These are phyloP conservation scores for Colletotrichum siamense DNA, from an alignment of 2,329 filamentous ascomycete genomes.

Conservation along the genomic window DNA sequence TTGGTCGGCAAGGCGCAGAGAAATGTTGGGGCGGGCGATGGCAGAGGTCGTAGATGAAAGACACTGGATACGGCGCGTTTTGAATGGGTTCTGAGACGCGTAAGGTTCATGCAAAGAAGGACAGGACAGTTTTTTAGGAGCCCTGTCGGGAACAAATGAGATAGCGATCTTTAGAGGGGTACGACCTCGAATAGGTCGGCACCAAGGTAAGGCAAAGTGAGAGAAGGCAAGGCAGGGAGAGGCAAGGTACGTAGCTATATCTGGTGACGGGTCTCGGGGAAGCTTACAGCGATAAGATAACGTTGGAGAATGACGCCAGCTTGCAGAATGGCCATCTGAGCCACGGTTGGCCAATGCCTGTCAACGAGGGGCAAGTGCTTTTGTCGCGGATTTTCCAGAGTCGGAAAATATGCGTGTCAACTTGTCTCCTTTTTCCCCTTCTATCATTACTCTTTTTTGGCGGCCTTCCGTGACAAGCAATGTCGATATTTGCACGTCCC, in stretches of 20 bases:
- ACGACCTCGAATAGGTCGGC: neutral
- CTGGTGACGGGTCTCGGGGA: neutral
- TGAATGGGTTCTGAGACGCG: neutral
- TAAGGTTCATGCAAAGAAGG: neutral
- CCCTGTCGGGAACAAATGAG: neutral
- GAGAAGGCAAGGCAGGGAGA: neutral
- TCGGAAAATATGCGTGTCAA: neutral
- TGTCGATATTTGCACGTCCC: neutral
- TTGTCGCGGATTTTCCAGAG: neutral
- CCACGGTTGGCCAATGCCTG: neutral
- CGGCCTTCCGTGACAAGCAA: neutral
- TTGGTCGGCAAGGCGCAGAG: neutral
- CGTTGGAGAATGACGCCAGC: slow-evolving; percentile 3
- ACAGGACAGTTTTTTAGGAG: neutral
- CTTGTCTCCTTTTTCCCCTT: too few relatives aligned
- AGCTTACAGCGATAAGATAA: neutral
- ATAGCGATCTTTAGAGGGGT: neutral
- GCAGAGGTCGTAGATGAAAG: neutral
- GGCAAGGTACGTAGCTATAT: neutral
- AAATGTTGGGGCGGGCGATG: neutral
- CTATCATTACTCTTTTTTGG: neutral
- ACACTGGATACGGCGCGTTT: neutral
- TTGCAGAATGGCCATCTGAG: neutral
- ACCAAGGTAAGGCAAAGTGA: neutral
- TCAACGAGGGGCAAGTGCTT: neutral